These are phyloP conservation scores for Cymbopogon citratus DNA, from an alignment of 176 grass and related monocot species.

Conservation along the genomic window DNA sequence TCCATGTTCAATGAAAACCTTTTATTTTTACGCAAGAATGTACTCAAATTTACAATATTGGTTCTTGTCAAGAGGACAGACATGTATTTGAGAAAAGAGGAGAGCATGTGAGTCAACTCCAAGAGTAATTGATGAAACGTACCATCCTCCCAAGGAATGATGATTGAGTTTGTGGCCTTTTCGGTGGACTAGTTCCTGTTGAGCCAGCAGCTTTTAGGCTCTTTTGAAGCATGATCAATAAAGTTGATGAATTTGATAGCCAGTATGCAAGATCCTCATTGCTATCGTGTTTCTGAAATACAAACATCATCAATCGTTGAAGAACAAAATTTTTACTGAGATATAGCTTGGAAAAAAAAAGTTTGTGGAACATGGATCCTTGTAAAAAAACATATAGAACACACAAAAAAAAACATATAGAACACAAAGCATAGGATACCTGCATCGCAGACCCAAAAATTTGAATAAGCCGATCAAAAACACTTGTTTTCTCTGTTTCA, in stretches of 20 bases:
- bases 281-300: constrained; percentile 64
- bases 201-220: constrained; percentile 61
- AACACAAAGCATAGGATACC: constrained; percentile 40
- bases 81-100: background rate
- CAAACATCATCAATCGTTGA: background rate
- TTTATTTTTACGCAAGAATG: background rate
- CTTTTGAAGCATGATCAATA: constrained; percentile 85
- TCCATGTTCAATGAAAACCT: background rate
- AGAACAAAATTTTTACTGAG: constrained; percentile 14
- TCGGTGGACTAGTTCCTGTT: constrained; percentile 39
- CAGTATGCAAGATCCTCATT: constrained; percentile 91
- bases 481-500: constrained; percentile 85
- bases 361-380: background rate
- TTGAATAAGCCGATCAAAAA: constrained; percentile 81
- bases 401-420: background rate
- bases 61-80: background rate
- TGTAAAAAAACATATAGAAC: background rate
- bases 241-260: constrained; percentile 87
- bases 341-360: background rate
- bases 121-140: constrained; percentile 7
- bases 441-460: constrained; percentile 87
- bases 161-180: constrained; percentile 50
- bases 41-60: background rate
- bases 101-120: background rate
- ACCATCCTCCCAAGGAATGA: constrained; percentile 80